Percentiles rank a stretch among this genome's conserved stretches.
Evolutionary conservation across 148 eudicot genomes (phyloP).

Genomic region (Silene latifolia): DNA sequence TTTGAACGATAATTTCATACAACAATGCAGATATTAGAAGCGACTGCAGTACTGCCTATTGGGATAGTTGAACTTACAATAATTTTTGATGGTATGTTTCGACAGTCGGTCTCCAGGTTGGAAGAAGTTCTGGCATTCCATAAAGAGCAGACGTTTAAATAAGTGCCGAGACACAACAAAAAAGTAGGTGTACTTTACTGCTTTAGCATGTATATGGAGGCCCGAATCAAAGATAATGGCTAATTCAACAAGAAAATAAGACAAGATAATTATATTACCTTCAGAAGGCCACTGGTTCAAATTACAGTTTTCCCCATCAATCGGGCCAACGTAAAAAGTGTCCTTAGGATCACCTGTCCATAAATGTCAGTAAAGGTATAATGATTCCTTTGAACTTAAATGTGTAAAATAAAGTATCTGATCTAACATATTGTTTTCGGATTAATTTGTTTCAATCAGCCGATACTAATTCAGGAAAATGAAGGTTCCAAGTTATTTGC

Average conservation of each 20-base stretch:
- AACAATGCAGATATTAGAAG: background rate
- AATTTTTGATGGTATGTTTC: slow-evolving; percentile 32
- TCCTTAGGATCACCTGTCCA: slow-evolving; percentile 74
- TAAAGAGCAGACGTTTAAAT: background rate
- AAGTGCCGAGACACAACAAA: background rate
- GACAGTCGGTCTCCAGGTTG: slow-evolving; percentile 27
- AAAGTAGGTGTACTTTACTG: background rate
- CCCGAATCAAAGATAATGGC: background rate
- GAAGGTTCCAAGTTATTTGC: no score
- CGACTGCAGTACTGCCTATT: no score
- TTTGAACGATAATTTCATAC: no score
- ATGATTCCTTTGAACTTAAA: no score
- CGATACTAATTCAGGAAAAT: no score
- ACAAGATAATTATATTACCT: slow-evolving; percentile 32
- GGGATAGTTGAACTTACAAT: slow-evolving; percentile 40
- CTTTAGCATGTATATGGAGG: background rate
- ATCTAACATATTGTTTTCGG: no score
- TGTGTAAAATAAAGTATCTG: no score
- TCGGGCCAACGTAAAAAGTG: slow-evolving; percentile 60
- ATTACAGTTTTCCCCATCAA: slow-evolving; percentile 30
- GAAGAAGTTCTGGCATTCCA: slow-evolving; percentile 31
- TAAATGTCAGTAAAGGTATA: background rate
- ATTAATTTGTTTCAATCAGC: no score
- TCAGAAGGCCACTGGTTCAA: slow-evolving; percentile 78
- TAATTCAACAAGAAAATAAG: slow-evolving; percentile 7